Base-by-base conservation (phyloP, 139 green algal species). In the Chlorella sp. region DNA sequence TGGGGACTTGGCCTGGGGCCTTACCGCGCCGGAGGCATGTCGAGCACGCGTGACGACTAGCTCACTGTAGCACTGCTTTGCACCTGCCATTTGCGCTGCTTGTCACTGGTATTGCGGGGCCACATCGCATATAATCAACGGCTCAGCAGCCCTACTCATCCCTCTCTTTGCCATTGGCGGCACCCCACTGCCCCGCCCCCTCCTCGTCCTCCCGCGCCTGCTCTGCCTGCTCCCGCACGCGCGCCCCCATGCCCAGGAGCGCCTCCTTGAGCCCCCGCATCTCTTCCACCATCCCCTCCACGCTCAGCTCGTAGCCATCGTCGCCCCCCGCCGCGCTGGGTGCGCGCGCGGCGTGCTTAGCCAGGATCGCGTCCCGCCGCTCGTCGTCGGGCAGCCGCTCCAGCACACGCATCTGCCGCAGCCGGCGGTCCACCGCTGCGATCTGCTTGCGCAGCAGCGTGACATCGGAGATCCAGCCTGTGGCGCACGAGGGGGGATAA, bases 361-460 rank as follows among this genome's bases (percentile, higher is more conserved):
- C 74, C 64, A 87, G 70, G 36, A 85, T 73, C 27, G 79, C 75
- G 67, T 92, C 84, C 38, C 87, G 79, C 36, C 80, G 46, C 67
- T 89, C 77, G 66, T 87, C 77, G 33, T 89, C 86, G 1, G 88
- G 79, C 45, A 93, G 79, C 21, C 89, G 80, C 53, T 83, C 55
- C 23, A 77, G 62, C 31, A 96, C 77, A 40, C 88, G 53, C 87
- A 92, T 91, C 77, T 93, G 83, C 43, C 92, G 88, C 71, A 96
- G 79, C 73, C 60, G 51, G 31, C 89, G 77, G 62, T 96, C 90
- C 21, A 93, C 84, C 14, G 84, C 88, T 0, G 69, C 70, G 45
- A 95, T 80, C 74, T 83, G 83, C 77, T 90, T 88, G 53, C 90
- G 85, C 78, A 95, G 85, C 38, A 84, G 43, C 9, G 82, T 85